Conservation (phyloP, 2,329 filamentous ascomycete species). For the Blastomyces parvus region DNA sequence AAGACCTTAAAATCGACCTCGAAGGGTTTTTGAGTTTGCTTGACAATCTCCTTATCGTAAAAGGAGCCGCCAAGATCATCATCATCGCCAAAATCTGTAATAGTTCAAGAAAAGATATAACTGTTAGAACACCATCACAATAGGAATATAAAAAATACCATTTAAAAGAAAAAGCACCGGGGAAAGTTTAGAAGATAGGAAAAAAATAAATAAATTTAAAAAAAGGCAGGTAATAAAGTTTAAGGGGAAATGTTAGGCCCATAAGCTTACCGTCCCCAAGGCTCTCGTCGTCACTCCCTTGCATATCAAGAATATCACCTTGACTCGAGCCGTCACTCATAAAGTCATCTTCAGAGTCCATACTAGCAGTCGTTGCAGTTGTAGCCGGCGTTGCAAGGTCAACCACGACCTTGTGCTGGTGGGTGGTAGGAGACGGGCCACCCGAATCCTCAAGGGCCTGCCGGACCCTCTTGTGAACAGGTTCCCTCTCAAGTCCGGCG, state of each 20-base stretch:
- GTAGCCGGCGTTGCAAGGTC: conserved; percentile 28
- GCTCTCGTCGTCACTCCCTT: conserved; percentile 64
- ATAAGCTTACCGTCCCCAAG: conserved; percentile 31
- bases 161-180: not conserved
- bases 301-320: conserved; percentile 53
- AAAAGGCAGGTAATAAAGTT: not conserved
- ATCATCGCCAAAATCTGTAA: conserved; percentile 32
- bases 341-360: conserved; percentile 95
- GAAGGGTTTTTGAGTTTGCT: conserved; percentile 64
- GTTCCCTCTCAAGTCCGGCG: conserved; percentile 13
- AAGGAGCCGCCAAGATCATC: conserved; percentile 52
- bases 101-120: not conserved
- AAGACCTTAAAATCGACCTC: conserved; percentile 79
- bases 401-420: conserved; percentile 23
- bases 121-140: conserved; percentile 2
- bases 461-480: conserved; percentile 20
- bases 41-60: conserved; percentile 61
- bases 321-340: conserved; percentile 75
- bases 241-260: not conserved
- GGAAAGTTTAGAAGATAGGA: not conserved
- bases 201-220: too few relatives aligned
- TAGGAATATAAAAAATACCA: not conserved
- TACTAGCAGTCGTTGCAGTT: conserved; percentile 42
- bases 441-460: conserved; percentile 6
- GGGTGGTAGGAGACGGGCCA: conserved; percentile 3